phyloP scores from a whole-genome alignment of 306 rosid species.

The Dalbergia cultrata region DNA sequence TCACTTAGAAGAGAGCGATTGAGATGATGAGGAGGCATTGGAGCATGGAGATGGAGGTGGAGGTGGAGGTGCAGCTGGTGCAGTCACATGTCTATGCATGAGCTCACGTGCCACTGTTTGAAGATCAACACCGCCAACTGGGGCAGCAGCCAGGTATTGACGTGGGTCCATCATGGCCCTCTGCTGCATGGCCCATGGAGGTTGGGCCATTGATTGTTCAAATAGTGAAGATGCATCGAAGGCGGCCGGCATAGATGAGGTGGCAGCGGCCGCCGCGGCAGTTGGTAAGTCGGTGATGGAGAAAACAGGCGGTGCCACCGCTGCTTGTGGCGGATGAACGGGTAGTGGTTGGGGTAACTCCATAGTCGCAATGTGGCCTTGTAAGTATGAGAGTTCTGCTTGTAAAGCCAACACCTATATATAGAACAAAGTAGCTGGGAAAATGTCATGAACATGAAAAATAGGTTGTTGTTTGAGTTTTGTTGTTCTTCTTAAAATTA shows the following conservation, averaged over 20 bases:
- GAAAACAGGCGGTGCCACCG: constrained; percentile 42
- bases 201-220: constrained; percentile 66
- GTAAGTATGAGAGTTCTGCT: constrained; percentile 78
- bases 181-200: constrained; percentile 71
- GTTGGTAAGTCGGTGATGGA: constrained; percentile 68
- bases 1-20: constrained; percentile 62
- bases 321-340: constrained; percentile 46
- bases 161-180: constrained; percentile 60
- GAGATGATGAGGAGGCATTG: constrained; percentile 55
- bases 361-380: constrained; percentile 67
- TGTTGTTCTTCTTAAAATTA: neutral
- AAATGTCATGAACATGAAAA: neutral
- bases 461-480: neutral
- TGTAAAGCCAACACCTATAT: constrained; percentile 74
- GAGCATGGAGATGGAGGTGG: constrained; percentile 48
- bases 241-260: constrained; percentile 46
- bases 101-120: constrained; percentile 74
- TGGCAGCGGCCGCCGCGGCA: constrained; percentile 41
- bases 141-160: constrained; percentile 48
- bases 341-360: constrained; percentile 67
- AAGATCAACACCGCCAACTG: constrained; percentile 48
- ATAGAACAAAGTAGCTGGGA: neutral
- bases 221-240: constrained; percentile 73
- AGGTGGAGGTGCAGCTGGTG: constrained; percentile 28
- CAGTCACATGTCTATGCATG: constrained; percentile 58